phyloP scores from a whole-genome alignment of 805 yeast genomes.

The Saccharomycopsis olivae region DNA sequence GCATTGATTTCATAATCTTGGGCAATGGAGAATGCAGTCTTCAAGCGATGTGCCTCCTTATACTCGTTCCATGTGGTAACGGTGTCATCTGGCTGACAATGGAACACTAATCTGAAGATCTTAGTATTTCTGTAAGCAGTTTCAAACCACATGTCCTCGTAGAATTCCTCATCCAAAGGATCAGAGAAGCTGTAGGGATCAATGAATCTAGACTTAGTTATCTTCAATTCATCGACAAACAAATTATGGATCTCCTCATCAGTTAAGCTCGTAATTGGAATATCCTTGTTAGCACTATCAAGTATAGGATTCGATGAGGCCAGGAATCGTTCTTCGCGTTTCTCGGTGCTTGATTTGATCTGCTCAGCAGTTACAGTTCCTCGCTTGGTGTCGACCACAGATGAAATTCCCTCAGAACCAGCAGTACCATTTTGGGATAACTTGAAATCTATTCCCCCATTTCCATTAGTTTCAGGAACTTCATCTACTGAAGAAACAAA shows the following conservation, averaged over 20 bases:
- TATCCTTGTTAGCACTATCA: constrained; percentile 9
- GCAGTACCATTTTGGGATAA: neutral
- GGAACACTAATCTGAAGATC: constrained; percentile 75
- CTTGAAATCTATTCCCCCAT: too few relatives aligned
- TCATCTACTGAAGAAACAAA: neutral
- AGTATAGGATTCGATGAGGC: neutral
- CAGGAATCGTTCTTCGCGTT: too few relatives aligned
- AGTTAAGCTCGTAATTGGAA: constrained; percentile 27
- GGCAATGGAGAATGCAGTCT: constrained; percentile 40
- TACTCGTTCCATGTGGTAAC: constrained; percentile 90
- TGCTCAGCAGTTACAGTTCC: neutral
- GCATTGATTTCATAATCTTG: constrained; percentile 23
- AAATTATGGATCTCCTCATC: constrained; percentile 19
- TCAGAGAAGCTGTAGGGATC: constrained; percentile 88
- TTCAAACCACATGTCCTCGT: constrained; percentile 76
- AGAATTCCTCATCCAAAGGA: constrained; percentile 74
- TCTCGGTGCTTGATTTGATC: neutral
- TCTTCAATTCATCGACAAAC: constrained; percentile 8
- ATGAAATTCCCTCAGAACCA: neutral
- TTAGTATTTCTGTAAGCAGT: constrained; percentile 77
- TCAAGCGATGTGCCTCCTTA: constrained; percentile 53
- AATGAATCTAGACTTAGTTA: constrained; percentile 35
- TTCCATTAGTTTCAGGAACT: neutral
- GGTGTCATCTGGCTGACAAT: constrained; percentile 88
- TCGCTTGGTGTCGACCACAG: neutral